Base-by-base conservation (phyloP, 371 early-diverging fungal genomes). In the Entomophthora muscae region DNA sequence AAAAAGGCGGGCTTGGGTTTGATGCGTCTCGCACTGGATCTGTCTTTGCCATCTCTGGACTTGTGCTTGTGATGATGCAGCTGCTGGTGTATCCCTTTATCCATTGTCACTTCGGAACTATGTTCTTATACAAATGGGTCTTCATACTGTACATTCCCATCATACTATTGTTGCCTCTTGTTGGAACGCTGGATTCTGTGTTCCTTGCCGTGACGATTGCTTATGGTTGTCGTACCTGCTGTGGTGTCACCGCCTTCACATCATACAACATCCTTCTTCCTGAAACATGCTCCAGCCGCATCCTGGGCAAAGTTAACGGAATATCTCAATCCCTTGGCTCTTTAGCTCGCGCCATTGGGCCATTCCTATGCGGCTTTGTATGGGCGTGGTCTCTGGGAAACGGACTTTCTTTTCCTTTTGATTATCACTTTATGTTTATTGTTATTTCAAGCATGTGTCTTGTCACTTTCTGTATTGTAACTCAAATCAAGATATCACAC, bases 231-330 rank as follows among this genome's bases (percentile, higher is more conserved):
- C 74, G 83, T 26, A 77, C 70, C 21, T 56, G 73, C 33, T 75
- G 72, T 60, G 78, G 75, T 55, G 80, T 79, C 31, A 67, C 80
- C 31, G 68, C 76, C 0, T 84, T 79, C 63, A 89, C 86, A 1
- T 72, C 79, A 1, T 66, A 81, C 57, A 81, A 80, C 73, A 76
- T 83, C 31, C 73, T 83, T 75, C 76, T 77, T 22, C 33, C 63
- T 3, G 58, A 66, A 28, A 27, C 63, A 7, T 66, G 61, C 2
- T 55, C 56, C 21, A 13, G n/a, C 17, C 33, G 73, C 28, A 67
- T 76, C 12, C 72, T 88, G 24, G 87, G 87, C 0, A 76, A 76
- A 0, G 83, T 88, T 13, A 86, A 86, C 60, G 86, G 85, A 3
- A 68, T 84, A 12, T 80, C 79, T 0, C 84, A 83, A 59, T 80